phyloP scores from a whole-genome alignment of 2,329 filamentous ascomycete genomes.

The Acrocalymma vagum region DNA sequence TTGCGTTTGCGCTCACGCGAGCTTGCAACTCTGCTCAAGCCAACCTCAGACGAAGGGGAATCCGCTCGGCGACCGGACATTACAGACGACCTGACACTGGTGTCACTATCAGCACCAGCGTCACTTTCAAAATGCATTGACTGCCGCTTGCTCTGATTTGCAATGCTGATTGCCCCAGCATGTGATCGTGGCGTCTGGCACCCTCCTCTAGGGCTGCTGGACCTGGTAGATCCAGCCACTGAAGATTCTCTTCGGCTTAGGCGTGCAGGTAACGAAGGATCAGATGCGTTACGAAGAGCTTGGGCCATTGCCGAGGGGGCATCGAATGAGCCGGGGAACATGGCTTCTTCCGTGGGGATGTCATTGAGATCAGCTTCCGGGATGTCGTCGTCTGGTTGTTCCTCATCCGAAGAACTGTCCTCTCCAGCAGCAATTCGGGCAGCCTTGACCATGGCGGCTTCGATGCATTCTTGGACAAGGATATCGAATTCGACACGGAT shows the following conservation, averaged over 20 bases:
- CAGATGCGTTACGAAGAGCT: constrained; percentile 64
- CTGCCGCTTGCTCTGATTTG: constrained; percentile 73
- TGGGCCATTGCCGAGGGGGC: constrained; percentile 64
- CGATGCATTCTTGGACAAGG: constrained; percentile 93
- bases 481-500: constrained; percentile 94
- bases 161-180: constrained; percentile 65
- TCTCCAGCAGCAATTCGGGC: constrained; percentile 86
- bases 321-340: constrained; percentile 68
- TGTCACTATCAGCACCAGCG: constrained; percentile 83
- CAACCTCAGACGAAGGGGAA: constrained; percentile 88
- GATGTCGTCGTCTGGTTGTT: constrained; percentile 54
- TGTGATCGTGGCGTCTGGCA: constrained; percentile 85
- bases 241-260: constrained; percentile 65
- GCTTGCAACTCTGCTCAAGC: constrained; percentile 78
- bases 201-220: constrained; percentile 89
- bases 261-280: constrained; percentile 55
- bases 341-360: constrained; percentile 60
- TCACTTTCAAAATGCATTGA: constrained; percentile 87
- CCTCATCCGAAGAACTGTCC: constrained; percentile 75
- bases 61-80: constrained; percentile 79
- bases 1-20: constrained; percentile 84
- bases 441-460: constrained; percentile 89
- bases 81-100: constrained; percentile 83
- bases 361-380: constrained; percentile 55
- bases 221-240: constrained; percentile 78